Conservation (phyloP, 768 basidiomycete genomes). For the Phylloporus rhodoxanthus region DNA sequence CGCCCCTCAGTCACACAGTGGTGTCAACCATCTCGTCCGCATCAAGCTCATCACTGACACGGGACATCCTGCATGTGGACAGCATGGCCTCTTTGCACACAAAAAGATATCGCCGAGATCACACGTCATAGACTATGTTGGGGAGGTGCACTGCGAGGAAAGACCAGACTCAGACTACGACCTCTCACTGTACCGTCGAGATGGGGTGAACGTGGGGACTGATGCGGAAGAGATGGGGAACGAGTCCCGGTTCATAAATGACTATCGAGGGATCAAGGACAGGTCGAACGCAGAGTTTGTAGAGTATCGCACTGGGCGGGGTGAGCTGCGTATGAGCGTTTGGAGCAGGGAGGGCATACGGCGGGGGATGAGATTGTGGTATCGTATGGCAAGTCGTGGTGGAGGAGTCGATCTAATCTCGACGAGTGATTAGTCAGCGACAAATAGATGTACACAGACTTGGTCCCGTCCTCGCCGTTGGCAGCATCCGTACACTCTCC, state of each 20-base stretch:
- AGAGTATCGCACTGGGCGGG: constrained; percentile 46
- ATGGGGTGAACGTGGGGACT: constrained; percentile 62
- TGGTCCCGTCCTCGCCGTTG: background rate
- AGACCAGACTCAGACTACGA: constrained; percentile 80
- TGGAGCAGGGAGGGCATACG: constrained; percentile 60
- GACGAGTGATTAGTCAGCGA: constrained; percentile 31
- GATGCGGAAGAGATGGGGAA: constrained; percentile 78
- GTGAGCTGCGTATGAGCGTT: constrained; percentile 73
- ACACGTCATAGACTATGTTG: constrained; percentile 75
- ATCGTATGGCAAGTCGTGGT: constrained; percentile 86
- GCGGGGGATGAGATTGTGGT: constrained; percentile 81
- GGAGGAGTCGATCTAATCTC: constrained; percentile 38
- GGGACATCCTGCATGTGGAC: constrained; percentile 72
- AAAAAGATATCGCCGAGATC: constrained; percentile 62
- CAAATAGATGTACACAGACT: constrained; percentile 16
- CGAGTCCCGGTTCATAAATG: constrained; percentile 85
- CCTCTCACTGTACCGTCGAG: constrained; percentile 64
- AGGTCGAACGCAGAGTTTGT: constrained; percentile 69
- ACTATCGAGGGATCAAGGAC: constrained; percentile 71
- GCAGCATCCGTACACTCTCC: constrained; percentile 4
- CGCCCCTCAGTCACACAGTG: constrained; percentile 19
- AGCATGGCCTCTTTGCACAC: constrained; percentile 74
- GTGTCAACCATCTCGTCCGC: constrained; percentile 35
- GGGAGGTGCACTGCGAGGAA: constrained; percentile 77
- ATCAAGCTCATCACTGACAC: constrained; percentile 53